Percentiles rank a stretch among this genome's conserved stretches.
Conservation (phyloP, 2,329 filamentous ascomycete species). For the Pochonia chlamydosporia region DNA sequence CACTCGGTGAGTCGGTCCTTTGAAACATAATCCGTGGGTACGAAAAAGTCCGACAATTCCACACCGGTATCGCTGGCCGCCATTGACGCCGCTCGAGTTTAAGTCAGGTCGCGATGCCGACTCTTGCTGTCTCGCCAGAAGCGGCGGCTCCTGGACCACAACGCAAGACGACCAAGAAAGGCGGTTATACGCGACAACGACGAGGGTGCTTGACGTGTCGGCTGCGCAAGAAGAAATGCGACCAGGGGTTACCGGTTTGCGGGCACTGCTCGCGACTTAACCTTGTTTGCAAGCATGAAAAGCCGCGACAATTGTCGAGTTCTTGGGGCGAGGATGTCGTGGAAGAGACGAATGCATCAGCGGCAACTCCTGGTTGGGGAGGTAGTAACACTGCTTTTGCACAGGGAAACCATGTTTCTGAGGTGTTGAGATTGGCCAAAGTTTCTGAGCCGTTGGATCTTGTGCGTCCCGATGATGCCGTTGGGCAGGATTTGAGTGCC, state of each 20-base stretch:
- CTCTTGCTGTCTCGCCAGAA: not conserved
- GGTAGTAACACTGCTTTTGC: not conserved
- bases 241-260: constrained; percentile 12
- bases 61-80: not conserved
- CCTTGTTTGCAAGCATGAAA: constrained; percentile 11
- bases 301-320: constrained; percentile 4
- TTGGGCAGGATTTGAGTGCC: constrained; percentile 3
- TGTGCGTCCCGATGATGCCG: constrained; percentile 1
- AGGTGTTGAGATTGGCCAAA: not conserved
- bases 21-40: too few relatives aligned
- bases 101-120: not conserved
- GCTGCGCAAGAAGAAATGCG: constrained; percentile 15
- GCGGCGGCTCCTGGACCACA: not conserved
- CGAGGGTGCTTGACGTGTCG: constrained; percentile 17
- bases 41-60: not conserved
- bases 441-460: not conserved
- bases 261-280: constrained; percentile 15
- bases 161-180: constrained; percentile 2
- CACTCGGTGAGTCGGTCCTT: too few relatives aligned
- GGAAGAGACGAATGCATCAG: not conserved
- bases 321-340: not conserved
- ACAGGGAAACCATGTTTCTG: not conserved
- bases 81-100: not conserved
- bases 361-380: not conserved
- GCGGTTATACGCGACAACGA: constrained; percentile 15